Evolutionary conservation across 768 basidiomycete genomes (phyloP), one percentile per base, ranked within the genome.

Genomic region (Tylopilus sp.): DNA sequence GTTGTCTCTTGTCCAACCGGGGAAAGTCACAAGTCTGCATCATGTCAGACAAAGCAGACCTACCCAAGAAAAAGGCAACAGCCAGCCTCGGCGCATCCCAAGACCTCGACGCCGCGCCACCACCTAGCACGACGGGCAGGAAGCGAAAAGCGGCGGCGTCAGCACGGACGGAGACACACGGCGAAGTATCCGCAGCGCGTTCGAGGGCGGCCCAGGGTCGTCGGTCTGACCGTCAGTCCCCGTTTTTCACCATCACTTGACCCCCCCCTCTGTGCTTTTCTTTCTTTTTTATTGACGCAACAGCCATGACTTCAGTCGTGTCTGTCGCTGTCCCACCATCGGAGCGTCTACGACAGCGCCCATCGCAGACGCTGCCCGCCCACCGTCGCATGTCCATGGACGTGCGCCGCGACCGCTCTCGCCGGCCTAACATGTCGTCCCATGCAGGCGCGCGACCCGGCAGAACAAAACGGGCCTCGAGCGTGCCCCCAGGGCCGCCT

Each of bases 401-500:
- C 26, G 26, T 50, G 25, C 67, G 63, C 25, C 66, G 57, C 43
- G 10, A 65, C 25, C 66, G 57, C 43, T 11, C 59, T 10, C 61
- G 63, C 41, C 63, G 52, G 43, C n/a, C n/a, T n/a, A n/a, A n/a
- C n/a, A n/a, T n/a, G n/a, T n/a, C n/a, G n/a, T 47, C 65, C 18
- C 59, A 59, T 47, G 26, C 57, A 36, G 44, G 57, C 44, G 59
- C 64, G 20, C 66, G 57, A 42, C 57, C 66, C 40, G 57, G 60
- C 43, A 57, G 63, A 57, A 53, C 59, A 30, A 63, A 57, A 45
- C 64, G 59, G 47, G 52, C 55, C 13, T 23, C 47, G 12, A 67
- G 58, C 36, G 53, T 62, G 41, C 62, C 61, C 45, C 47, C 55
- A 10, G 63, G 63, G 18, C 71, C 72, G 17, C 72, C 73, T 40